A percentile compares a stretch with the other conserved stretches of the same genome.
These are phyloP conservation scores for Priceomyces castillae DNA, from an alignment of 805 yeast genomes.

Conservation along the genomic window DNA sequence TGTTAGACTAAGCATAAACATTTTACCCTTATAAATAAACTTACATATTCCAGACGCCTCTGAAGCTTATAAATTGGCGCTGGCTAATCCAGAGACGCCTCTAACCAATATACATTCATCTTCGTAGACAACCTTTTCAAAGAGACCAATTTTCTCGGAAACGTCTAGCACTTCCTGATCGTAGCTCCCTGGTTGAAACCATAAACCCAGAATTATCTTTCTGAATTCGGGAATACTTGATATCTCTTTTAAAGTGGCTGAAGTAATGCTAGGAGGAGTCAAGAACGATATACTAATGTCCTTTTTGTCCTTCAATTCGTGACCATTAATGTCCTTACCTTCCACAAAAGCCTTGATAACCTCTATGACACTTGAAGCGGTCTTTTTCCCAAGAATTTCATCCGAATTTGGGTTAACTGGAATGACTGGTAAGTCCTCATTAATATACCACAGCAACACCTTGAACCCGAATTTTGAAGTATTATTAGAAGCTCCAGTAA, in stretches of 20 bases:
- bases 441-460: slow-evolving; percentile 65
- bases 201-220: slow-evolving; percentile 50
- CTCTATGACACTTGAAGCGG: slow-evolving; percentile 30
- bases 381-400: slow-evolving; percentile 45
- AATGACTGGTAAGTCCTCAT: slow-evolving; percentile 53
- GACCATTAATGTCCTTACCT: slow-evolving; percentile 18
- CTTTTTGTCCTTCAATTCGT: slow-evolving; percentile 30
- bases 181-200: slow-evolving; percentile 86
- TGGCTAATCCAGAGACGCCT: slow-evolving; percentile 52
- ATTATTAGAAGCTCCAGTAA: slow-evolving; percentile 69
- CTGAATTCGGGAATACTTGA: slow-evolving; percentile 40
- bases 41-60: not conserved
- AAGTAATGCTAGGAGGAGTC: slow-evolving; percentile 68
- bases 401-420: slow-evolving; percentile 63
- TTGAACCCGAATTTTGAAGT: slow-evolving; percentile 67
- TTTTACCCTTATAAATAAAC: not conserved
- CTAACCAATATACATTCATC: slow-evolving; percentile 71
- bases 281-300: slow-evolving; percentile 63
- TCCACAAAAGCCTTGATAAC: slow-evolving; percentile 22
- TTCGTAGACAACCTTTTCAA: slow-evolving; percentile 36
- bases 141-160: slow-evolving; percentile 34
- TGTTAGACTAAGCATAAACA: slow-evolving; percentile 22
- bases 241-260: slow-evolving; percentile 31
- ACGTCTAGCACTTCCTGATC: slow-evolving; percentile 48
- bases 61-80: slow-evolving; percentile 35